phyloP scores from a whole-genome alignment of 305 asterid genomes.

The Solanum hybrid region DNA sequence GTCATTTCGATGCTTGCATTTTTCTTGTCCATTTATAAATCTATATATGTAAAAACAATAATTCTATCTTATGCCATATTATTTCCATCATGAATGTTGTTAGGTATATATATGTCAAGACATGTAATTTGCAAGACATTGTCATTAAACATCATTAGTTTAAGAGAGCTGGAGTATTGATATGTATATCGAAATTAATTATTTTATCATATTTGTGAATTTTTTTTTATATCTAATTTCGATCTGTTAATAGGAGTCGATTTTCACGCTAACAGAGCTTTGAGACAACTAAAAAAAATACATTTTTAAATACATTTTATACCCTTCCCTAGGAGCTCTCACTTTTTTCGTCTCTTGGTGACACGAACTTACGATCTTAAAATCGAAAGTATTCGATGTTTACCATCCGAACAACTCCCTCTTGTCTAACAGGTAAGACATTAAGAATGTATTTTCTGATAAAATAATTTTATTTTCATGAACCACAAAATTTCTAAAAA shows the following conservation, averaged over 20 bases:
- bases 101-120: background rate
- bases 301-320: too few relatives aligned
- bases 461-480: background rate
- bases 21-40: background rate
- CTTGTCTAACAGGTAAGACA: background rate
- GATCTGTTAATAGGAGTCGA: background rate
- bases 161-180: background rate
- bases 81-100: too few relatives aligned
- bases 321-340: rapidly evolving
- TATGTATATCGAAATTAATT: background rate
- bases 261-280: background rate
- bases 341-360: background rate
- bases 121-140: background rate
- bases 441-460: too few relatives aligned
- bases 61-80: background rate
- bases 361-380: background rate
- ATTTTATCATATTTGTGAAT: background rate
- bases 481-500: too few relatives aligned
- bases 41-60: background rate
- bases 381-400: too few relatives aligned
- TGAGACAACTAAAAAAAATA: background rate
- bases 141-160: background rate
- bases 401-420: background rate
- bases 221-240: background rate
- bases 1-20: background rate